These are phyloP conservation scores for Penicillium goetzii DNA, from an alignment of 495 filamentous ascomycete species.

Conservation along the genomic window DNA sequence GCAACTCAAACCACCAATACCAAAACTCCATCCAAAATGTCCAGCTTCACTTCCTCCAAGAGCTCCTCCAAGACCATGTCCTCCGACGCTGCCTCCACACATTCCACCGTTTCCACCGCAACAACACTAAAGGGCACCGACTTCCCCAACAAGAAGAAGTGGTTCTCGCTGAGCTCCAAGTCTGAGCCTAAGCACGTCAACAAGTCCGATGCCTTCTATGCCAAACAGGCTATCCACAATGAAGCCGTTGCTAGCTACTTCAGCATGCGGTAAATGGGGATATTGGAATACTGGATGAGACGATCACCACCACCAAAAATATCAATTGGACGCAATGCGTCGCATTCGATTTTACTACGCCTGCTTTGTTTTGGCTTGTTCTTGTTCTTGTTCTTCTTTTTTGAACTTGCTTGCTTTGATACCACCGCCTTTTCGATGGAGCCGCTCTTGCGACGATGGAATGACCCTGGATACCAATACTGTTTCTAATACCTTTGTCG, in stretches of 20 bases:
- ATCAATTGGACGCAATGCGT: neutral
- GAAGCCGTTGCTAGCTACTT: slow-evolving; percentile 41
- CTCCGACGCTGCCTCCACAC: slow-evolving; percentile 29
- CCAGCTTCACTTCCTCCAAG: slow-evolving; percentile 21
- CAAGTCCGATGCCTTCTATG: slow-evolving; percentile 10
- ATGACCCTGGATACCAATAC: slow-evolving; percentile 20
- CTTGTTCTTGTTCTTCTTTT: neutral
- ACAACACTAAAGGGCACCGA: slow-evolving; percentile 35
- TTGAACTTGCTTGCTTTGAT: slow-evolving; percentile 13
- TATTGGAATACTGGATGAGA: neutral
- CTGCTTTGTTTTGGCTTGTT: neutral
- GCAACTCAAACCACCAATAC: neutral
- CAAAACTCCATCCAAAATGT: slow-evolving; percentile 17
- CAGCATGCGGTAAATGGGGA: slow-evolving; percentile 29
- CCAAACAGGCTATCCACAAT: slow-evolving; percentile 31
- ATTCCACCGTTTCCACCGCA: slow-evolving; percentile 34
- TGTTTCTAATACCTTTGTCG: neutral
- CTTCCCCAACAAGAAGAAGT: slow-evolving; percentile 30
- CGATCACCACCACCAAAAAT: neutral
- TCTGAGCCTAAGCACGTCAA: slow-evolving; percentile 16
- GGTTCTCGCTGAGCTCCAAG: slow-evolving; percentile 30
- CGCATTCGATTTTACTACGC: neutral
- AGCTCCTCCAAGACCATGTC: slow-evolving; percentile 25
- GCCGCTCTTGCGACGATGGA: slow-evolving; percentile 24
- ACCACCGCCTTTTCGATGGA: slow-evolving; percentile 16